Evolutionary conservation across 2,329 filamentous ascomycete genomes (phyloP), one percentile per base, ranked within the genome.

Genomic region (Colletotrichum sp.): DNA sequence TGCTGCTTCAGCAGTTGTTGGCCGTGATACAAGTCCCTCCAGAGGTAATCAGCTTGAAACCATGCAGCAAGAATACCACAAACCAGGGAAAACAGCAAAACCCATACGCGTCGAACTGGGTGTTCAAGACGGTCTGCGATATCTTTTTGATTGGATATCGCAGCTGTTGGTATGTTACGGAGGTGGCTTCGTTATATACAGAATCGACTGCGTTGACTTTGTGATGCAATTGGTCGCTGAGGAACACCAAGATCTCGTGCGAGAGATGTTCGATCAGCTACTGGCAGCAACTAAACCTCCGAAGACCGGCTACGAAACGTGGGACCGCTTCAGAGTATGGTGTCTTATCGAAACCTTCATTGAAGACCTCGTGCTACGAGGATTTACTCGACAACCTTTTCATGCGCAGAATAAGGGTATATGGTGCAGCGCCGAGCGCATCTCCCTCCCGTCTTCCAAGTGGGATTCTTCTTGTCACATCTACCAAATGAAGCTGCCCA

Each of bases 171-270:
- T 9, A 5, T 5, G 3, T 10, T 6, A n/a, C 3, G 16, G 18
- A 6, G 39, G 39, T 44, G 39, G 0, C 1, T 44, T 5, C 9
- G 2, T n/a, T 1, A 6, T 2, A 12, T 12, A n/a, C 39, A 44
- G 39, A 44, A 44, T 0, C 39, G 0, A 44, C 0, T 44, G 39
- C 9, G 39, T n/a, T 2, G 9, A 44, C 39, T 44, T 44, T 1
- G 6, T 44, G 18, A n/a, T 44, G 39, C 39, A 1, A n/a, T 4
- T 44, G 0, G 3, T 44, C 2, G 39, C 39, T 10, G 3, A 44
- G 1, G 9, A 44, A 44, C 5, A 44, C 9, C 39, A 44, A 44
- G 5, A 44, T 44, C 3, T n/a, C 9, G 39, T 12, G 39, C 39
- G 39, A 44, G 39, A 44, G 39, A 44, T 12, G 18, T 44, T 44